These are phyloP conservation scores for Ogataea ramenticola DNA, from an alignment of 805 yeast species.

Conservation along the genomic window DNA sequence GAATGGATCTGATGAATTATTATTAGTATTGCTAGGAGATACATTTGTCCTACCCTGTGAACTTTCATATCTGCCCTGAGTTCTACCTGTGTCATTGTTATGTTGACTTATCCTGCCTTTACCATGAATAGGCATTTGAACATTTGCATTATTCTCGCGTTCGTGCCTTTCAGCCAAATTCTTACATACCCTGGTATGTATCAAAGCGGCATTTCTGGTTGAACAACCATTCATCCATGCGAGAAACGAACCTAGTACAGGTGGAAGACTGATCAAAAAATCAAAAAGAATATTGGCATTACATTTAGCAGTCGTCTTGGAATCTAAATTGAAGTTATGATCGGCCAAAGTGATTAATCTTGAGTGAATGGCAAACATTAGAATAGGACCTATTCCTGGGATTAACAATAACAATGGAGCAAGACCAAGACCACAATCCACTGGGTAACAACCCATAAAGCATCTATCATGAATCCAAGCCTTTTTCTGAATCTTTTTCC, in stretches of 20 bases:
- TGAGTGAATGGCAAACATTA: slow-evolving; percentile 75
- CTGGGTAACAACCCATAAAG: slow-evolving; percentile 69
- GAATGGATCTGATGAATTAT: too few relatives aligned
- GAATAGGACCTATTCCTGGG: slow-evolving; percentile 79
- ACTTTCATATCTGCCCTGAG: neutral
- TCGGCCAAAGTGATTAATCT: slow-evolving; percentile 58
- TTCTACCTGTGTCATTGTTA: neutral
- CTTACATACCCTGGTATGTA: slow-evolving; percentile 38
- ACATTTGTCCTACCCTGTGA: neutral
- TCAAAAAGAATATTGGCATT: slow-evolving; percentile 73
- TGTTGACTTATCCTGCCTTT: too few relatives aligned
- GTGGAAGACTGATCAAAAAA: slow-evolving; percentile 67
- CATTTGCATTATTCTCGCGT: neutral
- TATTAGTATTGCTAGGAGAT: neutral
- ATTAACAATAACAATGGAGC: slow-evolving; percentile 61
- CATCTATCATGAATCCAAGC: slow-evolving; percentile 90
- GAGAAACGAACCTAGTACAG: slow-evolving; percentile 70
- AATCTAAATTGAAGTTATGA: slow-evolving; percentile 49
- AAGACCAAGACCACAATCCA: slow-evolving; percentile 70
- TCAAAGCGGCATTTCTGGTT: slow-evolving; percentile 79
- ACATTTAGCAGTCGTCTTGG: slow-evolving; percentile 55
- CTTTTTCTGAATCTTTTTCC: slow-evolving; percentile 64
- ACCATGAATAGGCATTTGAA: neutral
- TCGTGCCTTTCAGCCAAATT: slow-evolving; percentile 10
- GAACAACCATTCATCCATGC: slow-evolving; percentile 83